Evolutionary conservation across 257 asterid species (phyloP).

Genomic region (Solanum infundibuliforme): DNA sequence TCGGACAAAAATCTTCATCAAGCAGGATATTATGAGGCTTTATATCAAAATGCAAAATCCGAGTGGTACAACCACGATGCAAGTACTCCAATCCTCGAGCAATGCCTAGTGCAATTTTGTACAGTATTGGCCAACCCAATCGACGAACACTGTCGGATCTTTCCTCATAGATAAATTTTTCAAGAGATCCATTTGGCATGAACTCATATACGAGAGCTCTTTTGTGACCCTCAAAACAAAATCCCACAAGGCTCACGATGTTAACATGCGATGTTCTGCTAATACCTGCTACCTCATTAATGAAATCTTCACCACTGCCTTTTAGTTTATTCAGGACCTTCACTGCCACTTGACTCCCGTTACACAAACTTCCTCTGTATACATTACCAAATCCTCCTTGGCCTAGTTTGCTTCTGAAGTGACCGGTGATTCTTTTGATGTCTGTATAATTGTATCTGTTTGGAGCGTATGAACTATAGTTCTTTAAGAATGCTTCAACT

Average conservation of each 20-base stretch:
- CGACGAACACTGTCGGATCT: background rate
- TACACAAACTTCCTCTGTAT: constrained; percentile 4
- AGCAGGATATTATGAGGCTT: constrained; percentile 34
- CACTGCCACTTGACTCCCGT: constrained; percentile 4
- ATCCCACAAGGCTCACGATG: constrained; percentile 29
- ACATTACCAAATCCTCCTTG: constrained; percentile 21
- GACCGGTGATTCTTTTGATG: constrained; percentile 10
- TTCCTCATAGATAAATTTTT: constrained; percentile 8
- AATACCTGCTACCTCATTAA: constrained; percentile 18
- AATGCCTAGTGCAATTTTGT: constrained; percentile 18
- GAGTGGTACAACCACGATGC: constrained; percentile 20
- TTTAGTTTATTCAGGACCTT: constrained; percentile 6
- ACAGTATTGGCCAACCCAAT: constrained; percentile 2
- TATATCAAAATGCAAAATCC: constrained; percentile 23
- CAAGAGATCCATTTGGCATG: constrained; percentile 37
- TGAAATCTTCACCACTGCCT: constrained; percentile 16
- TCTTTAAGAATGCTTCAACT: constrained; percentile 8
- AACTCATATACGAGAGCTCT: constrained; percentile 32
- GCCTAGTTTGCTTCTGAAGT: constrained; percentile 7
- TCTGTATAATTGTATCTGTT: constrained; percentile 8
- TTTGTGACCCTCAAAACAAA: constrained; percentile 17
- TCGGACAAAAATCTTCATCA: constrained; percentile 13
- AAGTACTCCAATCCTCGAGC: constrained; percentile 32
- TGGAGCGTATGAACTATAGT: constrained; percentile 1
- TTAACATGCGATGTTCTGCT: constrained; percentile 31